Base-by-base conservation (phyloP, 148 eudicot genomes). In the Gaultheria prostrata region DNA sequence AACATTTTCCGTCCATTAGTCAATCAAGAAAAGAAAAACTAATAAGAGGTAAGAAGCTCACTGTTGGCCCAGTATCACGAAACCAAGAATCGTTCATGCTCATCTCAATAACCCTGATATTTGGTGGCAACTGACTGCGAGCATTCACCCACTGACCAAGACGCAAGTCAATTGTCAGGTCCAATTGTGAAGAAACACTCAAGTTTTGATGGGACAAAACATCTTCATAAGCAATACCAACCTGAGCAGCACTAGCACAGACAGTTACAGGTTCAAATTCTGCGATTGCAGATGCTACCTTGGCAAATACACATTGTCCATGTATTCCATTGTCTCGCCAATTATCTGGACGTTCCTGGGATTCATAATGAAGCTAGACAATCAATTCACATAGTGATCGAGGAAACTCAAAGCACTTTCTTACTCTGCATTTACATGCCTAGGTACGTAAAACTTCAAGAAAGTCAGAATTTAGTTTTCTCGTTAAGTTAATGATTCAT, bases 31-130 rank as follows among this genome's bases (percentile, higher is more conserved):
- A 59, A 17, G 17, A 8, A 79, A 15, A 20, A 39, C 5, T 7
- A 82, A 54, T 8, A 54, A 85, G 39, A 80, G 24, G 30, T 13
- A 80, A 14, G 46, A 83, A 74, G 76, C 97, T 92, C 86, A 96
- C 99, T 84, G 98, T 97, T 78, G 99, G 99, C 76, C 96, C 99
- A 39, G 90, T 74, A 84, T 97, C 99, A 49, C 99, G 97, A 80
- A 97, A 91, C 99, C 99, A 97, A 80, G 98, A 91, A 84, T 97
- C 99, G 77, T 95, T 93, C 94, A 92, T 90, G 89, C 97, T 93
- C 95, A 95, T 95, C 90, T 97, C 99, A 49, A 92, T 86, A 85
- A 95, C 99, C 89, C 98, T 90, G 53, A 97, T 84, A 83, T 89
- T 86, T 20, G 86, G 85, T 12, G 98, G 96, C 83, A 97, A 88